These are phyloP conservation scores for Hortiboletus campestris DNA, from an alignment of 768 basidiomycete genomes.

Conservation along the genomic window DNA sequence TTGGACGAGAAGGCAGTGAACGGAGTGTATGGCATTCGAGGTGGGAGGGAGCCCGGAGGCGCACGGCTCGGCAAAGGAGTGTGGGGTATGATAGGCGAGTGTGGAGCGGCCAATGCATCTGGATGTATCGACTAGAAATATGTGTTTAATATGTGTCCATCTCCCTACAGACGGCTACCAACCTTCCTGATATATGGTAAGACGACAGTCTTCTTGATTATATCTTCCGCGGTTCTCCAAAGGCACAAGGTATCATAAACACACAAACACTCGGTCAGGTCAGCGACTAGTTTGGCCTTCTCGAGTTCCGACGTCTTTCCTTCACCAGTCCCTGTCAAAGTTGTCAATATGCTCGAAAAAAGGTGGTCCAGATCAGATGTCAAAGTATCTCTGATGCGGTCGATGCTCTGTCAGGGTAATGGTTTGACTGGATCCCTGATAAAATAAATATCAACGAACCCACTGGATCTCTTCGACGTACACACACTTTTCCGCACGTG, in stretches of 20 bases:
- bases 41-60: slow-evolving; percentile 37
- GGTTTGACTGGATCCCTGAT: slow-evolving; percentile 6
- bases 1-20: slow-evolving; percentile 47
- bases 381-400: slow-evolving; percentile 79
- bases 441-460: slow-evolving; percentile 48
- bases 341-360: slow-evolving; percentile 60
- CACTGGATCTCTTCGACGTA: slow-evolving; percentile 85
- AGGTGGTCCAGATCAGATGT: slow-evolving; percentile 84
- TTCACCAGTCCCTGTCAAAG: slow-evolving; percentile 49
- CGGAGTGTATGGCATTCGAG: slow-evolving; percentile 54
- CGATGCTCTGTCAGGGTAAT: slow-evolving; percentile 60
- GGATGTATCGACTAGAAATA: slow-evolving; percentile 65
- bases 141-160: not conserved
- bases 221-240: slow-evolving; percentile 87
- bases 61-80: slow-evolving; percentile 53
- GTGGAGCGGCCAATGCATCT: slow-evolving; percentile 63
- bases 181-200: slow-evolving; percentile 79
- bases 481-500: slow-evolving; percentile 68
- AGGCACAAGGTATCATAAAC: slow-evolving; percentile 79
- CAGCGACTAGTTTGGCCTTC: slow-evolving; percentile 57
- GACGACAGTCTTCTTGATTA: slow-evolving; percentile 70
- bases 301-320: slow-evolving; percentile 60
- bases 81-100: slow-evolving; percentile 73
- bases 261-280: slow-evolving; percentile 73
- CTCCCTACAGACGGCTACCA: slow-evolving; percentile 7